These are phyloP conservation scores for Calonectria montana DNA, from an alignment of 2,329 filamentous ascomycete species.

Conservation along the genomic window DNA sequence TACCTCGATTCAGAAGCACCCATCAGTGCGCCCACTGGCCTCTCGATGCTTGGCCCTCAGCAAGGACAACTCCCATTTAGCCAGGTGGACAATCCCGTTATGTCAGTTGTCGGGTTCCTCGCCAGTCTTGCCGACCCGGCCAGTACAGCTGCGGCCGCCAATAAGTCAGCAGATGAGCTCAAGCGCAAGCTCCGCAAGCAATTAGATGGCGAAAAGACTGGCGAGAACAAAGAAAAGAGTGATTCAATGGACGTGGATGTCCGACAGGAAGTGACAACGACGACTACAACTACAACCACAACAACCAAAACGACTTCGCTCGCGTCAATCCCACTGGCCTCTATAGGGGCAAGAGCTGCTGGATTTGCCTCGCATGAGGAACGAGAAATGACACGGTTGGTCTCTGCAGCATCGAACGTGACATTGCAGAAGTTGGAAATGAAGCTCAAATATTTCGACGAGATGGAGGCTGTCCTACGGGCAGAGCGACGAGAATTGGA, in stretches of 20 bases:
- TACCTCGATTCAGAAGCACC: conserved; percentile 82
- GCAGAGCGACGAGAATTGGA: conserved; percentile 94
- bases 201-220: conserved; percentile 73
- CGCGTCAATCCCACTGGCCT: conserved; percentile 84
- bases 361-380: conserved; percentile 96
- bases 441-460: conserved; percentile 95
- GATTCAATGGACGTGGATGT: conserved; percentile 75
- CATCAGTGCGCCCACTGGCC: conserved; percentile 65
- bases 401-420: conserved; percentile 91
- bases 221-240: conserved; percentile 67
- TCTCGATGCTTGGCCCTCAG: conserved; percentile 76
- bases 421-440: conserved; percentile 96
- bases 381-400: conserved; percentile 93
- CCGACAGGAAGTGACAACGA: conserved; percentile 63
- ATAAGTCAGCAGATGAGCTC: conserved; percentile 87
- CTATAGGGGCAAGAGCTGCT: conserved; percentile 86
- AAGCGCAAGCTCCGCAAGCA: conserved; percentile 82
- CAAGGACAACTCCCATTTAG: conserved; percentile 89
- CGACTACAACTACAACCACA: conserved; percentile 62
- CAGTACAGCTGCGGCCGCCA: conserved; percentile 90
- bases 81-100: conserved; percentile 93
- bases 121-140: conserved; percentile 91
- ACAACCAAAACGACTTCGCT: conserved; percentile 62
- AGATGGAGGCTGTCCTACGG: conserved; percentile 92
- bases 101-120: conserved; percentile 95